Base-by-base conservation (phyloP, 768 basidiomycete genomes). In the Pisolithus microcarpus region DNA sequence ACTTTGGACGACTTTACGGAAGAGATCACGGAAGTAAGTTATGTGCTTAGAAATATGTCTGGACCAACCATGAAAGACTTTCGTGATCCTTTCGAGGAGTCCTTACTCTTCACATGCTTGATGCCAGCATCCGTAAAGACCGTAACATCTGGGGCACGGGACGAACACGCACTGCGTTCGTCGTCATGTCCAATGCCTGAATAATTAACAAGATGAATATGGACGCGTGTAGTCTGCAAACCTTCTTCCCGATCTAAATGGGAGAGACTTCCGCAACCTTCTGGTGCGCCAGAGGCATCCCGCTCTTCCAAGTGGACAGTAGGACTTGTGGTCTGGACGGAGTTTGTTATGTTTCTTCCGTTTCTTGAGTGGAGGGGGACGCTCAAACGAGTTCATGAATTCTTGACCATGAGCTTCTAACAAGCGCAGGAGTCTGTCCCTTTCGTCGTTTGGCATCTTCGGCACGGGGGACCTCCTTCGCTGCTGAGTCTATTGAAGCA, bases 41-140 rank as follows among this genome's bases (percentile, higher is more conserved):
- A 43, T 5, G 19, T 7, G 47, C 37, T 23, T 18, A 16, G 15
- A 34, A n/a, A 1, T 34, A 43, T 18, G 10, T 44, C 23, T 4
- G 5, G 48, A 61, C 71, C 50, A 60, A 88, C 89, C 88, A 91
- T 90, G 62, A 91, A 91, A 0, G 82, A 74, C 61, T 78, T 87
- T 65, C 70, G 76, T 43, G 77, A 75, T 4, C 71, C 66, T 63
- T 72, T 80, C 18, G 61, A 52, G 2, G 61, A 56, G 43, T 49
- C 48, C 13, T 45, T 30, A 1, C 50, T 24, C n/a, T 65, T 59
- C 26, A 56, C 49, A 40, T 34, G 47, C 46, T 54, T 64, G 55
- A 21, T 62, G 48, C 53, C 58, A 34, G 56, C 57, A 51, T 78
- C 78, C 8, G 68, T 64, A 64, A 87, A 90, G 1, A 87, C 73